Evolutionary conservation across 2,329 filamentous ascomycete genomes (phyloP), one percentile per base, ranked within the genome.

Genomic region (Aspergillus carbonarius): DNA sequence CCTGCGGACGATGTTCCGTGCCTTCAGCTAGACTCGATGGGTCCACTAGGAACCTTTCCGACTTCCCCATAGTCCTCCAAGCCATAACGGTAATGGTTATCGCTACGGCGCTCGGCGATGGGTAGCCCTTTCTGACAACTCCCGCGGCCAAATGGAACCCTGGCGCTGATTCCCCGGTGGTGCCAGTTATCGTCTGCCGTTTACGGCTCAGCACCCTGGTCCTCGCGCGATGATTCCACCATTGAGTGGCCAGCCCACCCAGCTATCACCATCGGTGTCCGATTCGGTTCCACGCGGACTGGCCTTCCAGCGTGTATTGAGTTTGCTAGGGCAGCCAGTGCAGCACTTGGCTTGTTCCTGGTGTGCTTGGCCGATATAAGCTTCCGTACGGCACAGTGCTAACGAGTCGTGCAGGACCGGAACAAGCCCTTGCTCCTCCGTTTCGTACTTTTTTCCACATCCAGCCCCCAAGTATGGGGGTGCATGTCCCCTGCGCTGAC

Each of bases 1-100:
- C 25, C 27, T 25, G 15, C 42, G 15, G 42, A 47, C 18, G 20
- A 30, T 47, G 42, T 30, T 47, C 42, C 42, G 42, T 47, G 42
- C 42, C 25, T 30, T 30, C 42, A 27, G 42, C 23, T 47, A 47
- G 42, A 27, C 25, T 12, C 42, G 42, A 47, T 47, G 42, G 42
- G 42, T 30, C 42, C 42, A 13, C 42, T 47, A 47, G 42, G 42
- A 47, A 47, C 13, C 42, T n/a, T 47, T 47, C 42, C 42, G 42
- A 47, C 42, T 47, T 47, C 42, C 42, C 42, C 42, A 47, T 47
- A 47, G 42, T 47, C 42, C 42, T 30, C 42, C 42, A 47, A 47
- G 18, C 42, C 42, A 47, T 13, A 30, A 47, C 23, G 42, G 42
- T 42, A 30, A 47, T 47, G 25, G 20, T 47, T 47, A 30, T 47